Conservation (phyloP, 805 yeast genomes). For the Saccharomycopsis synnaedendra region DNA sequence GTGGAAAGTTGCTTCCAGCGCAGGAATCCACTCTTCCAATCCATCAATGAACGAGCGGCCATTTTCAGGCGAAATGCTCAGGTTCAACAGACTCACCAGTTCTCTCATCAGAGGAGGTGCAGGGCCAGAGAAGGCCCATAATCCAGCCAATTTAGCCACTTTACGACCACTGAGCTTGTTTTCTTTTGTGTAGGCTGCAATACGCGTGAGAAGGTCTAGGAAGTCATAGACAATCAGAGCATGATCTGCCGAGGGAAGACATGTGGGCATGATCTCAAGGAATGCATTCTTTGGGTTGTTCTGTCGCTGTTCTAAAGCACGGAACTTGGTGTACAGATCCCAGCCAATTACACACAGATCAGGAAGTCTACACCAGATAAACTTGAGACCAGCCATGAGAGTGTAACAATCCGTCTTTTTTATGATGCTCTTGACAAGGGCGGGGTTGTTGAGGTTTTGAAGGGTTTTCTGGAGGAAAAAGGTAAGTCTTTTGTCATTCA, state of each 20-base stretch:
- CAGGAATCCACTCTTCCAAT: constrained; percentile 63
- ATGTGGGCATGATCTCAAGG: constrained; percentile 71
- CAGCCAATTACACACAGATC: constrained; percentile 75
- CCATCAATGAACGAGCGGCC: constrained; percentile 49
- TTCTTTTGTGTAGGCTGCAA: constrained; percentile 68
- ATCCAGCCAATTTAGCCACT: constrained; percentile 68
- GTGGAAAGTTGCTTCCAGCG: constrained; percentile 81
- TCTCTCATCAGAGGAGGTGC: constrained; percentile 17
- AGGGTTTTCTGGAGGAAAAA: constrained; percentile 42
- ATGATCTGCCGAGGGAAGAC: constrained; percentile 74
- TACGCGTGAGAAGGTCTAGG: constrained; percentile 58
- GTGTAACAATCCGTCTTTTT: constrained; percentile 54
- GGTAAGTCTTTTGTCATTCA: constrained; percentile 48
- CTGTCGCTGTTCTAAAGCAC: constrained; percentile 48
- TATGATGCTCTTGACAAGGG: constrained; percentile 29
- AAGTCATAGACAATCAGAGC: constrained; percentile 86
- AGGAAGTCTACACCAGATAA: constrained; percentile 80
- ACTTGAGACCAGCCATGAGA: constrained; percentile 62
- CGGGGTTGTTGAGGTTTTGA: constrained; percentile 23
- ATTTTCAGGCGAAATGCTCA: not conserved
- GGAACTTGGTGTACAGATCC: constrained; percentile 69
- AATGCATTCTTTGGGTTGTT: constrained; percentile 66
- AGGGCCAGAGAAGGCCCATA: constrained; percentile 70
- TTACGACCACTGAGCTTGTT: constrained; percentile 75
- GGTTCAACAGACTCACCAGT: constrained; percentile 15